Evolutionary conservation across 169 alveolate genomes (phyloP).

Genomic region (Babesia gibsoni): DNA sequence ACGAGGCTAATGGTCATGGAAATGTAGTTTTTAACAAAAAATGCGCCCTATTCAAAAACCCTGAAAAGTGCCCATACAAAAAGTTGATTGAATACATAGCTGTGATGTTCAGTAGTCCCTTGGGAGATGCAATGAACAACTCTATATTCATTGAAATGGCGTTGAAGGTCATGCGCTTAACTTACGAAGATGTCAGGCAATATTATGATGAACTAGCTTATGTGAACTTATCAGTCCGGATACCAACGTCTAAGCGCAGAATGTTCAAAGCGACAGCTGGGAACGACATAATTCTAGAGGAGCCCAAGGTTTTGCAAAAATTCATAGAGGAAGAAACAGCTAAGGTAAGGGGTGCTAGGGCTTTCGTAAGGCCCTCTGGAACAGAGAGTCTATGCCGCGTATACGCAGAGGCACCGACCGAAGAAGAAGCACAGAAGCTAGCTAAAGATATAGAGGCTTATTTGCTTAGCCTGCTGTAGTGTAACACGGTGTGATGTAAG

Average conservation of each 20-base stretch:
- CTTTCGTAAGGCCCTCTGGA: conserved; percentile 74
- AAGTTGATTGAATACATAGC: not conserved
- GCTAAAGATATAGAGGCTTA: not conserved
- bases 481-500: no score
- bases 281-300: conserved; percentile 59
- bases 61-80: not conserved
- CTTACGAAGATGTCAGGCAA: conserved; percentile 40
- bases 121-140: conserved; percentile 65
- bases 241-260: conserved; percentile 20
- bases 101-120: conserved; percentile 3
- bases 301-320: conserved; percentile 50
- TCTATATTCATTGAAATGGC: conserved; percentile 66
- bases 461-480: no score
- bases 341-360: conserved; percentile 46
- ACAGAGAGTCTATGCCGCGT: conserved; percentile 67
- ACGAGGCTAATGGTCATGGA: conserved; percentile 78
- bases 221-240: conserved; percentile 31
- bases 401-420: conserved; percentile 77
- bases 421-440: conserved; percentile 58
- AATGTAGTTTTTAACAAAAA: conserved; percentile 11
- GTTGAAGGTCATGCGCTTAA: conserved; percentile 25
- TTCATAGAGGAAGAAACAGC: conserved; percentile 32
- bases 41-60: not conserved
- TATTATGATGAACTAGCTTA: conserved; percentile 66
- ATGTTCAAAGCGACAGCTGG: conserved; percentile 44